phyloP scores from a whole-genome alignment of 73 alveolate species.

The Tetrahymena malaccensis region DNA sequence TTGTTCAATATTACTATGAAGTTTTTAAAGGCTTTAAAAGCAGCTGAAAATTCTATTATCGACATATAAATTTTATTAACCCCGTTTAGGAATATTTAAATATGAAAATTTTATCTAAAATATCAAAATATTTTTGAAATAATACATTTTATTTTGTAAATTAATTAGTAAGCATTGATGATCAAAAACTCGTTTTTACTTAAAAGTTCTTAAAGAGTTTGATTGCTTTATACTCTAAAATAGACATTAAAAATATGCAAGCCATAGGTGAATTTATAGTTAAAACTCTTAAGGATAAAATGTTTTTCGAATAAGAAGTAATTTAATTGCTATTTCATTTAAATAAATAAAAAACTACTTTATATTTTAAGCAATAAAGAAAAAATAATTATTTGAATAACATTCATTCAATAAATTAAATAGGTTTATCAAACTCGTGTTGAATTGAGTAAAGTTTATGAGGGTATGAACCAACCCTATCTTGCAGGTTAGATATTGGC shows the following conservation, averaged over 20 bases:
- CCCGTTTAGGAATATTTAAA: too few relatives aligned
- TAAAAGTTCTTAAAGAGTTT: background rate
- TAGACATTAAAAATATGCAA: background rate
- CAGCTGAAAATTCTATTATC: too few relatives aligned
- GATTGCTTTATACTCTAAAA: background rate
- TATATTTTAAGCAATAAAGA: background rate
- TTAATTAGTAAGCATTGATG: background rate
- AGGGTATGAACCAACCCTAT: background rate
- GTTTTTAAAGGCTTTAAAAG: background rate
- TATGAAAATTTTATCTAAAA: too few relatives aligned
- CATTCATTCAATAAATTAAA: background rate
- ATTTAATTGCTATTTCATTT: background rate
- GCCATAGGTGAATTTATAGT: background rate
- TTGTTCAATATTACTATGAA: background rate
- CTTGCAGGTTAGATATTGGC: background rate
- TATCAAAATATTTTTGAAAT: background rate
- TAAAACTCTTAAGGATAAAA: background rate
- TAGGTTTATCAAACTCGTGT: background rate
- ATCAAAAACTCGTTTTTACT: background rate
- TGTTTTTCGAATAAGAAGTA: background rate
- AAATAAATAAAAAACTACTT: background rate
- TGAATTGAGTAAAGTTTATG: background rate
- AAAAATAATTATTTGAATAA: background rate
- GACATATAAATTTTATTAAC: background rate
- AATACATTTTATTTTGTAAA: background rate